Evolutionary conservation across 2,329 filamentous ascomycete genomes (phyloP).

Genomic region (Aspergillus fijiensis): DNA sequence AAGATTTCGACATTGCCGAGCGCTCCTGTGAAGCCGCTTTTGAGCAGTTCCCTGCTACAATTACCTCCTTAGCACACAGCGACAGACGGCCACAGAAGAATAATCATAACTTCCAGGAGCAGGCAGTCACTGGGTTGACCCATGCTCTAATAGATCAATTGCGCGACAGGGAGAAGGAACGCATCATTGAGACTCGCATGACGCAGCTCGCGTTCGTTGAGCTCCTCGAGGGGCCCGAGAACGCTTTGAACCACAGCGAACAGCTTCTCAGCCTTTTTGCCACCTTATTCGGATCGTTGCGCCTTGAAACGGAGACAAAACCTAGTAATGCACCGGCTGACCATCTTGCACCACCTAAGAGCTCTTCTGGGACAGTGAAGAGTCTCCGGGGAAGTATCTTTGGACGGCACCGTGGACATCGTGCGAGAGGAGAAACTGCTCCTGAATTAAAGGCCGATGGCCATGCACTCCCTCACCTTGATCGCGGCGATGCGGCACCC

Average conservation of each 20-base stretch:
- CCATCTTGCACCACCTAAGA: conserved; percentile 62
- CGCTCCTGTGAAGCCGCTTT: conserved; percentile 87
- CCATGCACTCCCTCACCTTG: conserved; percentile 12
- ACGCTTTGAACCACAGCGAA: conserved; percentile 83
- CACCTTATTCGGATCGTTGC: conserved; percentile 70
- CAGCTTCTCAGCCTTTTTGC: conserved; percentile 81
- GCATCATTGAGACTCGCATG: conserved; percentile 91
- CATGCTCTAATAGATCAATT: conserved; percentile 71
- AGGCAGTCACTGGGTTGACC: conserved; percentile 18
- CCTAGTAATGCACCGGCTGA: conserved; percentile 28
- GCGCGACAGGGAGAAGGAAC: conserved; percentile 79
- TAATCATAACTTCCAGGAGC: conserved; percentile 22
- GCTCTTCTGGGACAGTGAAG: conserved; percentile 67
- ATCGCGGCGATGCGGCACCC: conserved; percentile 54
- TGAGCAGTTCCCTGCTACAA: conserved; percentile 77
- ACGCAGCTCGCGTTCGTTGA: conserved; percentile 85
- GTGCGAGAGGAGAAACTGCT: conserved; percentile 20
- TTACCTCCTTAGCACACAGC: conserved; percentile 66
- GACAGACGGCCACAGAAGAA: conserved; percentile 43
- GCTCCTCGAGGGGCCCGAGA: conserved; percentile 75
- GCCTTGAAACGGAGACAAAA: conserved; percentile 35
- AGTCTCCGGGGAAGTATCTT: conserved; percentile 77
- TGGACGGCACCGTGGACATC: conserved; percentile 56
- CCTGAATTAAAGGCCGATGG: conserved; percentile 48
- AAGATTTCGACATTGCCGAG: conserved; percentile 77